Base-by-base conservation (phyloP, 2,329 filamentous ascomycete species). In the Rhynchosporium secalis region DNA sequence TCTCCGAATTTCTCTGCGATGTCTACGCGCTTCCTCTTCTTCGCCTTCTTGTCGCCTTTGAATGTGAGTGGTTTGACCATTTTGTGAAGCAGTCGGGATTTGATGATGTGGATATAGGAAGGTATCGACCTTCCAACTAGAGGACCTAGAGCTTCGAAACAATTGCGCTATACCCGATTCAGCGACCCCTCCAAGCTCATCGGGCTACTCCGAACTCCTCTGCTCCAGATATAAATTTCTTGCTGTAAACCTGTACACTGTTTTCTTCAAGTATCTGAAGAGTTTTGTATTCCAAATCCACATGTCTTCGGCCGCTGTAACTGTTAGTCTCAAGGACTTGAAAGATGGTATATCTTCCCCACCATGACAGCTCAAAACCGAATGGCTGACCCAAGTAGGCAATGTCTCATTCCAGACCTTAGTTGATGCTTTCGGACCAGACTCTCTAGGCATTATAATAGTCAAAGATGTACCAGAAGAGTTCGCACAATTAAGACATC, bases 31-130 rank as follows among this genome's bases (percentile, higher is more conserved):
- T 96, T 97, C 75, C 92, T 85, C 81, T 97, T 97, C 78, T 95
- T 96, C 63, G 85, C 79, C 79, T 95, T 95, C 78, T 96, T 97
- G 79, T 99, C 95, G 81, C 95, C 95, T 79, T 99, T 99, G 83
- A 99, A 99, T 55, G 86, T 82, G 62, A 99, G 84, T 54, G 94
- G 88, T 76, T 96, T 97, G 70, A 96, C 88, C 90, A 95, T 95
- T 65, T 67, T 77, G 70, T 73, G 40, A 29, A 66, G 52, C 59
- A 26, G 58, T 56, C 5, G 9, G 33, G 9, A 10, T 47, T 60
- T 13, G 36, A 20, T 49, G 64, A 61, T 55, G 26, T 36, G 40
- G 20, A 20, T 20, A 20, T 20, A 20, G 20, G 20, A 20, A 20
- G 20, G 20, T 46, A 20, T 45, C 10, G 60, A 61, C 60, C 60